Percentiles rank a stretch among this genome's conserved stretches.
These are phyloP conservation scores for Thelonectria blattea DNA, from an alignment of 2,329 filamentous ascomycete species.

Conservation along the genomic window DNA sequence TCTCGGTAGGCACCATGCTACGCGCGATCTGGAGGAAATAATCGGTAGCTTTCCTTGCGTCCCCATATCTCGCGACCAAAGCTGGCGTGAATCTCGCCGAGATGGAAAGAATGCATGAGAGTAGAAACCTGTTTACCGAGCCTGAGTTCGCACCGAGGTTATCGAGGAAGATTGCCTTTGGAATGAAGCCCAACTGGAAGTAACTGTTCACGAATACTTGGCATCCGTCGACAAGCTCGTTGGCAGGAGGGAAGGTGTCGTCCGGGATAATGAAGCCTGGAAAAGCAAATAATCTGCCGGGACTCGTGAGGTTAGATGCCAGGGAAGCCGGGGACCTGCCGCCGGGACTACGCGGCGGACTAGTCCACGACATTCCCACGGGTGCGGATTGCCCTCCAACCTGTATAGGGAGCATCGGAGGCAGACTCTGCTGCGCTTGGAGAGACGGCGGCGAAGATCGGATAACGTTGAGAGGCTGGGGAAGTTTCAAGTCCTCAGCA, in stretches of 20 bases:
- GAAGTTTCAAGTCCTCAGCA: background rate
- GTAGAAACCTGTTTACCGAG: constrained; percentile 39
- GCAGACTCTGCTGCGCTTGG: background rate
- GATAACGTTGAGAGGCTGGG: background rate
- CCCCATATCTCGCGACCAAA: constrained; percentile 34
- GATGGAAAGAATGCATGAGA: constrained; percentile 39
- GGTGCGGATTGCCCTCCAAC: background rate
- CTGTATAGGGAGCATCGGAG: background rate
- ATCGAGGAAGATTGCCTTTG: constrained; percentile 41
- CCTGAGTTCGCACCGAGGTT: constrained; percentile 27
- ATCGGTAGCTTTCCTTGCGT: constrained; percentile 34
- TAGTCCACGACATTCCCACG: constrained; percentile 2
- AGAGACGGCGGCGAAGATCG: background rate
- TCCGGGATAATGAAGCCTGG: background rate
- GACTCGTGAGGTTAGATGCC: background rate
- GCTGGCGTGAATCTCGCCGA: constrained; percentile 41
- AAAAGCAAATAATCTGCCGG: background rate
- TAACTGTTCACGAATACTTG: constrained; percentile 39
- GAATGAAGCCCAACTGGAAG: constrained; percentile 43
- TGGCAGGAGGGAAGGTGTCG: constrained; percentile 28
- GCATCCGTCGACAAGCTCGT: constrained; percentile 39
- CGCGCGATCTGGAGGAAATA: constrained; percentile 37
- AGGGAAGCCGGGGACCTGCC: background rate
- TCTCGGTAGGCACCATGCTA: constrained; percentile 35
- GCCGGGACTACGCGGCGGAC: background rate